Evolutionary conservation across 2,329 filamentous ascomycete species (phyloP).

Genomic region (Fusarium sp.): DNA sequence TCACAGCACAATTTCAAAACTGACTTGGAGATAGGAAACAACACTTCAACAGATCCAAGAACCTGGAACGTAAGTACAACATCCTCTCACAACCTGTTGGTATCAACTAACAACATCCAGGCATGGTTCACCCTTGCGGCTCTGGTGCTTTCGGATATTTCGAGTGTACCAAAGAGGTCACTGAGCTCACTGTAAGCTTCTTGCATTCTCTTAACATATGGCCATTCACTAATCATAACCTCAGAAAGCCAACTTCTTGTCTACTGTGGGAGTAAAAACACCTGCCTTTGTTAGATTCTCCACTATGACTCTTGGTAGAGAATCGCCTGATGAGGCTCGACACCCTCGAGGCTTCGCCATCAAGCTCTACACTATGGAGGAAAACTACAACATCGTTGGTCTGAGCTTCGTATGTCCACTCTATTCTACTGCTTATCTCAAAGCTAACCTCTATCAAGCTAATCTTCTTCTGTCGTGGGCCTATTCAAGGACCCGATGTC

Average conservation of each 20-base stretch:
- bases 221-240: neutral
- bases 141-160: constrained; percentile 17
- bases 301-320: constrained; percentile 8
- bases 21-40: constrained; percentile 8
- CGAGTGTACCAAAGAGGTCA: constrained; percentile 6
- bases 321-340: constrained; percentile 6
- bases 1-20: neutral
- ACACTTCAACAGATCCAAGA: constrained; percentile 19
- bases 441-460: neutral
- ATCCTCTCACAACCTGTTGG: accelerated
- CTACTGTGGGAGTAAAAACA: constrained; percentile 2
- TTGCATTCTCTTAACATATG: too few relatives aligned
- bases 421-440: neutral
- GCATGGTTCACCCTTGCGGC: constrained; percentile 12
- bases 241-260: constrained; percentile 15
- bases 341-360: constrained; percentile 16
- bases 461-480: constrained; percentile 16
- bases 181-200: constrained; percentile 4
- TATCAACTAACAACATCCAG: neutral
- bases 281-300: constrained; percentile 12
- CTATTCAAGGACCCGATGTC: constrained; percentile 16
- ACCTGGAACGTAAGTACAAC: neutral
- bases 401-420: neutral
- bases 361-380: constrained; percentile 7
- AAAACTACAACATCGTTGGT: constrained; percentile 2